Evolutionary conservation across 495 filamentous ascomycete genomes (phyloP), one percentile per base, ranked within the genome.

Genomic region (Neurospora terricola): DNA sequence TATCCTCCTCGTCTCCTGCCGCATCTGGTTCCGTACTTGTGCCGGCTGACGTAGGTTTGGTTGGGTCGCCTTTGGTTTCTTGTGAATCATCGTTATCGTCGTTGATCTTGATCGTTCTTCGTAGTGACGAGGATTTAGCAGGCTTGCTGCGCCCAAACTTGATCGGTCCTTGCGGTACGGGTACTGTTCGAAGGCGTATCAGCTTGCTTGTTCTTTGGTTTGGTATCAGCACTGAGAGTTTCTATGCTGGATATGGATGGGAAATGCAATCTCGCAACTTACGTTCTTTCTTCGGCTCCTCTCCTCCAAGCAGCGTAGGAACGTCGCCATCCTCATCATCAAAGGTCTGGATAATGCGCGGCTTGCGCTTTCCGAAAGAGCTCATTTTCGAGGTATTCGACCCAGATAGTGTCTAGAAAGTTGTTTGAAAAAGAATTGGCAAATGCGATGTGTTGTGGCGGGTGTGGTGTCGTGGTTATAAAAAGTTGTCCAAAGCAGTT

Each of bases 341-440:
- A 73, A 90, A 87, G 1, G 88, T 87, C 27, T 89, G 89, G 75
- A 96, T 90, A 80, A 92, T 91, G 72, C 91, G 89, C 34, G 92
- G 86, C 75, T 93, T 92, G 70, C 92, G 88, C 74, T 91, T 90
- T 7, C 84, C 85, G 75, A 93, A 92, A 2, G 87, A 84, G 48
- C 89, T 89, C 81, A 90, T 94, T 82, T 90, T 62, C 14, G 6
- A 34, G 1, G 3, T 30, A 16, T 18, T 62, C 12, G 14, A 18
- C 14, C 12, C 12, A 34, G 14, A 5, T 8, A 34, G 14, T 16
- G 12, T 34, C 12, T 34, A 62, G 14, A 5, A 62, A 34, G 7
- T 9, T 16, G 54, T 7, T 30, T 34, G 48, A 2, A 5, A 34
- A 30, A 9, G 6, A 34, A 62, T 34, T 34, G 27, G 27, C 12